These are phyloP conservation scores for Fraxinus platypoda DNA, from an alignment of 305 asterid genomes.

Conservation along the genomic window DNA sequence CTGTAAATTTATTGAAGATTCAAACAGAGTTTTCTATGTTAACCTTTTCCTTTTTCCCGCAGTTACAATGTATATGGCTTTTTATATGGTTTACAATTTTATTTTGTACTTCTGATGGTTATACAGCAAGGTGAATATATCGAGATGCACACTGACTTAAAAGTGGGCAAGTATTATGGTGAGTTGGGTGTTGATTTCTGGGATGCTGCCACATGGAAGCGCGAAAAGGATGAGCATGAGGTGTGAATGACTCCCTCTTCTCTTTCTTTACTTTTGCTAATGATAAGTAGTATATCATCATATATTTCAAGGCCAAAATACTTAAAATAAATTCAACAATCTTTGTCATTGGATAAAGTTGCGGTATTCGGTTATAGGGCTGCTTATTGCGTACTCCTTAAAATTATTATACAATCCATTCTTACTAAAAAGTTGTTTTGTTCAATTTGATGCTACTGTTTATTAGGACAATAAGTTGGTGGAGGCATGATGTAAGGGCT, in stretches of 20 bases:
- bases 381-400: not conserved
- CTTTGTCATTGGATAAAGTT: conserved; percentile 6
- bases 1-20: not conserved
- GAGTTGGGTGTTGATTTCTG: conserved; percentile 77
- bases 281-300: not conserved
- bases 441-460: not conserved
- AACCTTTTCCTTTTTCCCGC: not conserved
- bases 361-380: not conserved
- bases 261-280: not conserved
- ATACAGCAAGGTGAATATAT: conserved; percentile 64
- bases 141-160: conserved; percentile 59
- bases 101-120: conserved; percentile 22
- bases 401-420: not conserved
- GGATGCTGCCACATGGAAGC: conserved; percentile 62
- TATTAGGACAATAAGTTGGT: not conserved
- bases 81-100: not conserved
- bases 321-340: not conserved
- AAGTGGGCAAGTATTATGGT: conserved; percentile 72
- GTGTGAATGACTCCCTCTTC: conserved; percentile 31
- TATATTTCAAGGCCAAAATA: not conserved
- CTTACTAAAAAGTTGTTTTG: not conserved
- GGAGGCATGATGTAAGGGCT: not conserved
- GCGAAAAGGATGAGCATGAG: conserved; percentile 43
- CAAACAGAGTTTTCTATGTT: not conserved
- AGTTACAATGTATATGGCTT: not conserved